Conservation (phyloP, 805 yeast genomes). For the Zygotorulaspora danielsina region DNA sequence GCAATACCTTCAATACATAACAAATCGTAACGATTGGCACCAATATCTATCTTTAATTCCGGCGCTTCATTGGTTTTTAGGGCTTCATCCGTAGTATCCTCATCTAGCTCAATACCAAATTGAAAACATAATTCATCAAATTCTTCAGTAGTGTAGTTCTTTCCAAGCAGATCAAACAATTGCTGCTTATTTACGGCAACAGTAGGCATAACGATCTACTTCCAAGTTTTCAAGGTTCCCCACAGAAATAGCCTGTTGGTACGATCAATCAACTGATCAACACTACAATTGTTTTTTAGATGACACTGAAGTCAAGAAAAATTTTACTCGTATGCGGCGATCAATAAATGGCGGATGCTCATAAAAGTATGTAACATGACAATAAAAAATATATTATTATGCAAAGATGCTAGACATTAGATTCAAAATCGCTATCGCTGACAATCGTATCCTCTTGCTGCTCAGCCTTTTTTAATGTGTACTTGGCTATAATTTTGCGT, state of each 20-base stretch:
- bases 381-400: no score
- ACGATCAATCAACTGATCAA: no score
- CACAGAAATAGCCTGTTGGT: neutral
- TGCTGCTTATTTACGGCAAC: constrained; percentile 92
- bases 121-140: constrained; percentile 97
- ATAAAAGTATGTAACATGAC: neutral
- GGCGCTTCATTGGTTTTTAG: constrained; percentile 56
- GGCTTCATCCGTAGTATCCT: constrained; percentile 77
- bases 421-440: constrained; percentile 31
- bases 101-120: constrained; percentile 96
- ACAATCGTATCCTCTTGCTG: constrained; percentile 30
- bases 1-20: constrained; percentile 98
- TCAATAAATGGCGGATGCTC: neutral
- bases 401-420: neutral
- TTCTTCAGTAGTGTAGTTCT: constrained; percentile 72
- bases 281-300: no score
- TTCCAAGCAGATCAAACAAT: constrained; percentile 74
- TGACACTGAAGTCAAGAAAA: neutral
- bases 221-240: neutral
- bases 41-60: constrained; percentile 93
- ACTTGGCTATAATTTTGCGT: constrained; percentile 29
- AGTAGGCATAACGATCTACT: constrained; percentile 77
- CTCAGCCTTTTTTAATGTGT: constrained; percentile 32
- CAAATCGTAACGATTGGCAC: constrained; percentile 98
- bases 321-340: neutral